A percentile compares a stretch with the other conserved stretches of the same genome.
Conservation (phyloP, 352 stramenopile species). For the Phytophthora syringae region DNA sequence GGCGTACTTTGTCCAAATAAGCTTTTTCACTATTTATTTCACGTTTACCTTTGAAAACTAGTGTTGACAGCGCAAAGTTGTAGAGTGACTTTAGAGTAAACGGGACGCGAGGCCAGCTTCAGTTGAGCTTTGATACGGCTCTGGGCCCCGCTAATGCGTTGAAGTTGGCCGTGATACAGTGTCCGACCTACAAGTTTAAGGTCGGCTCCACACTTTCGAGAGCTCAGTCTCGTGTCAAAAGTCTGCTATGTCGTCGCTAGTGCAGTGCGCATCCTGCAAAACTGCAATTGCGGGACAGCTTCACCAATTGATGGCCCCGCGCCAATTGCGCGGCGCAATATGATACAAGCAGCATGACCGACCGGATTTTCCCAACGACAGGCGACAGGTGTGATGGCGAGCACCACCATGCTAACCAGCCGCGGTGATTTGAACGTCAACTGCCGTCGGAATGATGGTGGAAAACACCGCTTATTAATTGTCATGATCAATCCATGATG, state of each 20-base stretch:
- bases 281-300: neutral
- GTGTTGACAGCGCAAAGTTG: neutral
- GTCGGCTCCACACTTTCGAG: neutral
- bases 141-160: too few relatives aligned
- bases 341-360: too few relatives aligned
- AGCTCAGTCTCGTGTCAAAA: neutral
- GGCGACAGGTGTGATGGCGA: conserved; percentile 14
- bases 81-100: too few relatives aligned
- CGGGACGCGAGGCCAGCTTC: too few relatives aligned
- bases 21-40: neutral
- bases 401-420: conserved; percentile 19
- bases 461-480: conserved; percentile 10
- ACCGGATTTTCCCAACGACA: conserved; percentile 31
- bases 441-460: conserved; percentile 22
- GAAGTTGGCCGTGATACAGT: too few relatives aligned
- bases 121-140: too few relatives aligned
- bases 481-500: conserved; percentile 30
- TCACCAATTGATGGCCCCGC: too few relatives aligned
- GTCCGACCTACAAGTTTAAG: too few relatives aligned
- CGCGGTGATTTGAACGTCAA: conserved; percentile 3
- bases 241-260: too few relatives aligned
- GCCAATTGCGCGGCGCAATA: too few relatives aligned
- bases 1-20: neutral
- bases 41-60: neutral
- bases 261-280: too few relatives aligned